Base-by-base conservation (phyloP, 805 yeast genomes). In the Saccharomyces kudriavzevii region DNA sequence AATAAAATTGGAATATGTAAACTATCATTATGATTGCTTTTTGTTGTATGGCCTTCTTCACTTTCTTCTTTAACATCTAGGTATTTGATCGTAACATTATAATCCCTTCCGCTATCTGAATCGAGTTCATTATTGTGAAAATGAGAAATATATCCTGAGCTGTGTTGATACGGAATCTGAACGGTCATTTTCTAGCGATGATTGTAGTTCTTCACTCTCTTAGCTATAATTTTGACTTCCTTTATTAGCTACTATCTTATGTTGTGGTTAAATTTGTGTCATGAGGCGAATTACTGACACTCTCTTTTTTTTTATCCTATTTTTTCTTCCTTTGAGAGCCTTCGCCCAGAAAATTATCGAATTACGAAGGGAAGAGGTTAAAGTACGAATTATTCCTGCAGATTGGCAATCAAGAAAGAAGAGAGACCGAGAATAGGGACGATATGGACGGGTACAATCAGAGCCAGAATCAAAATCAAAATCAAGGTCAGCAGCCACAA, bases 1-100 rank as follows among this genome's bases (percentile, higher is more conserved):
- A 69, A 71, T 50, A 63, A n/a, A 13, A 69, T 56, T n/a, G 63
- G 63, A 10, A 43, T 28, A 17, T 35, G 43, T 17, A 35, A 24
- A 35, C 43, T 35, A 2, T 22, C 24, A 17, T 17, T 35, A 17
- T 35, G 43, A 17, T 11, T 35, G 17, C 9, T 5, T 2, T 45
- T 45, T 10, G 48, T 24, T 45, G 22, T 11, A 5, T 35, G 24
- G 11, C 43, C 24, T 35, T 35, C 43, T 20, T 17, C 24, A 8
- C 8, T 35, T 35, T 35, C 43, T 17, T 35, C 43, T 17, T 35
- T 35, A 20, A 17, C 43, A 35, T 35, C 43, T 20, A 35, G 22
- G 17, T 35, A 35, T 11, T 35, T 35, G 11, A 35, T 35, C 2
- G 43, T 35, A 17, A 35, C 43, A 20, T 35, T 35, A 20, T 35